Base-by-base conservation (phyloP, 2,329 filamentous ascomycete species). In the Aspergillus sp. region DNA sequence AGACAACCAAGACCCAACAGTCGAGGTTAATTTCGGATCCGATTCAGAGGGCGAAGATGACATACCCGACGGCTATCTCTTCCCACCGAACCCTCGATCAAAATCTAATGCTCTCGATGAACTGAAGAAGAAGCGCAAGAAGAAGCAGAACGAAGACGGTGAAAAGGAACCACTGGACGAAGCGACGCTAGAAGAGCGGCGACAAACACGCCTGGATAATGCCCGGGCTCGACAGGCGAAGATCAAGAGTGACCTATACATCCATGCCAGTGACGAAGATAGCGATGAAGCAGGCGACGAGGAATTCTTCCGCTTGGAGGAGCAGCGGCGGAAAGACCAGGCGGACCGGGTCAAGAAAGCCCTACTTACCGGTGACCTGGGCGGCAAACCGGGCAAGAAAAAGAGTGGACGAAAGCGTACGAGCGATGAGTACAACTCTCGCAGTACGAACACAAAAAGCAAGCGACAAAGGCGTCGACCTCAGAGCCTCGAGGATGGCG, bases 181-280 rank as follows among this genome's bases (percentile, higher is more conserved):
- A 4, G 79, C 82, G 48, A 72, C 73, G 41, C 63, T 75, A 10
- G 73, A 78, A 30, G 81, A 80, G 53, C 78, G 78, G 47, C 81
- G 81, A 8, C 75, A 76, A 8, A 78, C 75, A 46, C 76, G 83
- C 34, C 76, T 80, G 45, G 74, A 82, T 44, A 84, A 80, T 54
- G 83, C 94, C 54, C 71, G 79, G n/a, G 88, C 90, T 59, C 89
- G 89, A 67, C 77, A 81, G 42, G 74, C 75, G 30, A 86, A 85
- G 62, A 85, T 93, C 69, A 97, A 96, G 73, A 94, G 86, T 58
- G 82, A 83, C 27, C 69, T 91, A 35, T 91, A 82, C 58, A 85
- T 98, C 43, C 80, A 85, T 48, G 82, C 84, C 34, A 88, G 85
- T 55, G 93, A 97, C 62, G 93, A 97, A 45, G 89, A 95, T 56